Conservation (phyloP, 805 yeast species). For the Pichia californica region DNA sequence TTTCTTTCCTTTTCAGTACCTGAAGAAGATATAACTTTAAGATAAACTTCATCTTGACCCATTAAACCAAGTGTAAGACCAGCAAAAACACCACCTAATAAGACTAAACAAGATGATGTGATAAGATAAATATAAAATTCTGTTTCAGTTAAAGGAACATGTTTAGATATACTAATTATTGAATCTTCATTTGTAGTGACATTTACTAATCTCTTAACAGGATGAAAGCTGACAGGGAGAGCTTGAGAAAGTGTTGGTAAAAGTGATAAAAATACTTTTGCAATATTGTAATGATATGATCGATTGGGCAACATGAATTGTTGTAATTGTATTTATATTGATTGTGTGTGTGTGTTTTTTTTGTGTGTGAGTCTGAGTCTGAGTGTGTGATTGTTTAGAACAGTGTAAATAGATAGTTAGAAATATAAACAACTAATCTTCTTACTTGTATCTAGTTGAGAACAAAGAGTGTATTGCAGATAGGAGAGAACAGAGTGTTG, state of each 20-base stretch:
- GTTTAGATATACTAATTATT: slow-evolving; percentile 6
- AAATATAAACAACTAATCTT: too few relatives aligned
- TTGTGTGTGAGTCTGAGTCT: too few relatives aligned
- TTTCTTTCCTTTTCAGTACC: slow-evolving; percentile 68
- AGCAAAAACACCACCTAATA: slow-evolving; percentile 86
- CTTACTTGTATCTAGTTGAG: too few relatives aligned
- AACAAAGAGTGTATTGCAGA: too few relatives aligned
- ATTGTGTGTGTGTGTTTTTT: too few relatives aligned
- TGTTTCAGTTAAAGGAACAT: slow-evolving; percentile 22
- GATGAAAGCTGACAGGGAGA: slow-evolving; percentile 11
- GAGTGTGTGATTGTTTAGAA: too few relatives aligned
- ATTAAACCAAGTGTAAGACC: slow-evolving; percentile 90
- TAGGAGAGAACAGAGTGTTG: too few relatives aligned
- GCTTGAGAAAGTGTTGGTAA: slow-evolving; percentile 11
- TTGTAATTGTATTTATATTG: not conserved
- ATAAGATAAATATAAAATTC: slow-evolving; percentile 42
- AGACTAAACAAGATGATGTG: slow-evolving; percentile 54
- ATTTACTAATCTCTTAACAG: slow-evolving; percentile 2
- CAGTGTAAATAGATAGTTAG: too few relatives aligned
- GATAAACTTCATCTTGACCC: slow-evolving; percentile 97
- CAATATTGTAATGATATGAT: not conserved
- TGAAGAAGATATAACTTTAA: slow-evolving; percentile 83
- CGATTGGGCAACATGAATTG: slow-evolving; percentile 1
- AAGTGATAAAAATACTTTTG: slow-evolving; percentile 4
- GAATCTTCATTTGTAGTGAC: not conserved